Base-by-base conservation (phyloP, 148 eudicot genomes). In the Chenopodium album region DNA sequence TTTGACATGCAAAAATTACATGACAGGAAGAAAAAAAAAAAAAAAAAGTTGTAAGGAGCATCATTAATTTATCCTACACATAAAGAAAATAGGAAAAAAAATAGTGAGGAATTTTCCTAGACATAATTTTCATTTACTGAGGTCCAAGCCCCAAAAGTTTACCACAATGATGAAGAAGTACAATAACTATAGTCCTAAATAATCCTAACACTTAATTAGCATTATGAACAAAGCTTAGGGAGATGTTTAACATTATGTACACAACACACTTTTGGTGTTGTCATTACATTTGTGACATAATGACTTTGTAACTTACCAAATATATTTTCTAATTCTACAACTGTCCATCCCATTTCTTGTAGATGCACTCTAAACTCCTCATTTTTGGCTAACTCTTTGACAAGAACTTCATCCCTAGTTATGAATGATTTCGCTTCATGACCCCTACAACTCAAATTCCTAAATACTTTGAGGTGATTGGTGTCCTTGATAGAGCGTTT, bases 221-320 rank as follows among this genome's bases (percentile, higher is more conserved):
- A 71, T 81, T 76, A 73, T 28, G 70, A 69, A 79, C 82, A 85
- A 31, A 74, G 88, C 72, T 79, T 85, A 20, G 85, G 84, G 65
- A 89, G 80, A 69, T 80, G 77, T 73, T 60, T 85, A 22, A 76
- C 79, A 76, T 73, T 81, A 52, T 79, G 68, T 12, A 52, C 23
- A 46, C 85, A 79, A 28, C 81, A 76, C 19, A 63, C 31, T 32
- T 82, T 75, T 23, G 78, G 78, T 75, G 71, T 76, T 75, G 71
- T 76, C 78, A 37, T 71, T 29, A 60, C 82, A 77, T 82, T 76
- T 64, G 67, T 31, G n/a, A 23, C 65, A 70, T 70, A 71, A 46
- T 71, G 65, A 31, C 70, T 73, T 59, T 79, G 75, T 69, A 48
- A 80, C 65, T 84, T 73, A 26, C 67, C 63, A 50, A 29, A 64